phyloP scores from a whole-genome alignment of 2,329 filamentous ascomycete genomes.

The Curvularia verruculosa region DNA sequence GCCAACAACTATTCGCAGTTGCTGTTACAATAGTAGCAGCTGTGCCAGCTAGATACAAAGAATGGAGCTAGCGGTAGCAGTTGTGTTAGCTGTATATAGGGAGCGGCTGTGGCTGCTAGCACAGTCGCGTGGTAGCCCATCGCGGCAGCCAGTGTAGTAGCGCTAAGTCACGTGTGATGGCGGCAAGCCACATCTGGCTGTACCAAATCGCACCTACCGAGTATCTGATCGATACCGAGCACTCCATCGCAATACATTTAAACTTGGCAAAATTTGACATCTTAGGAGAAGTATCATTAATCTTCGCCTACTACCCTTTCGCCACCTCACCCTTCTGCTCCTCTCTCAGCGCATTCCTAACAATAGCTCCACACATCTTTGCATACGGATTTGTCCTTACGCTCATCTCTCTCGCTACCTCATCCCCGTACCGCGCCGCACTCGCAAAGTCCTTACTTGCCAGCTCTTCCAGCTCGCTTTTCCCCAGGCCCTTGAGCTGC shows the following conservation, averaged over 20 bases:
- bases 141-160: too few relatives aligned
- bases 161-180: too few relatives aligned
- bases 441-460: constrained; percentile 62
- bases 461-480: constrained; percentile 59
- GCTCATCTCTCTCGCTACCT: constrained; percentile 62
- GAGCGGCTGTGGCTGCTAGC: too few relatives aligned
- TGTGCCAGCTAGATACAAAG: too few relatives aligned
- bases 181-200: background rate
- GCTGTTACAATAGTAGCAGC: too few relatives aligned
- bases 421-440: constrained; percentile 63
- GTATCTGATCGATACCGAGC: background rate
- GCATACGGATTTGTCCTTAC: constrained; percentile 68
- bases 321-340: constrained; percentile 45
- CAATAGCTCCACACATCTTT: constrained; percentile 67
- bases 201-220: background rate
- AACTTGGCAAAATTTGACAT: background rate
- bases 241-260: background rate
- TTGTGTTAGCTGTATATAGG: too few relatives aligned
- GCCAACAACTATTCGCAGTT: too few relatives aligned
- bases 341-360: constrained; percentile 64
- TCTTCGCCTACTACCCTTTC: background rate
- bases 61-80: too few relatives aligned
- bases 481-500: constrained; percentile 41
- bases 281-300: background rate
- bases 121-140: too few relatives aligned